Conservation (phyloP, 2,329 filamentous ascomycete species). For the Pezicula neosporulosa region DNA sequence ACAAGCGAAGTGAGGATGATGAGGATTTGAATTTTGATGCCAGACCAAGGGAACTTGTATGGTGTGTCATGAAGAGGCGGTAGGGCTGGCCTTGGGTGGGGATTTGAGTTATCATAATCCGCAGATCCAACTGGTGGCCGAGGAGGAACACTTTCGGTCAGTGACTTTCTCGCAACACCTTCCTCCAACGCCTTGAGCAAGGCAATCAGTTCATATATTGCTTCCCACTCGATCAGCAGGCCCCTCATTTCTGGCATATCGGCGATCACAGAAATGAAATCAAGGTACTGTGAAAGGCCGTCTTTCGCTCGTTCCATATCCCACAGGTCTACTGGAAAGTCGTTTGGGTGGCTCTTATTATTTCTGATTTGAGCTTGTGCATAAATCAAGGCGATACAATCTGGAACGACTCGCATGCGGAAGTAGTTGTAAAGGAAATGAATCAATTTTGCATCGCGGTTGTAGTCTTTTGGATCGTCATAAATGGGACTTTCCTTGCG, state of each 20-base stretch:
- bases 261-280: slow-evolving; percentile 86
- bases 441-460: slow-evolving; percentile 59
- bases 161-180: slow-evolving; percentile 78
- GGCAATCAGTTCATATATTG: slow-evolving; percentile 83
- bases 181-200: slow-evolving; percentile 84
- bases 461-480: slow-evolving; percentile 49
- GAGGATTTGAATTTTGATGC: slow-evolving; percentile 89
- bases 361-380: slow-evolving; percentile 86
- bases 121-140: slow-evolving; percentile 31
- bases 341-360: slow-evolving; percentile 70
- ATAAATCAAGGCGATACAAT: slow-evolving; percentile 91
- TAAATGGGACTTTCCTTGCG: slow-evolving; percentile 38
- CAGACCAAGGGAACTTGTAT: slow-evolving; percentile 61
- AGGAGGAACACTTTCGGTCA: slow-evolving; percentile 43
- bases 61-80: slow-evolving; percentile 59
- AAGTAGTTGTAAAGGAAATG: slow-evolving; percentile 94
- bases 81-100: slow-evolving; percentile 36
- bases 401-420: slow-evolving; percentile 86
- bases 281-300: slow-evolving; percentile 88
- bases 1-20: slow-evolving; percentile 86
- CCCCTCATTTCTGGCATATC: slow-evolving; percentile 81
- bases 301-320: slow-evolving; percentile 98
- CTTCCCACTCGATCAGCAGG: slow-evolving; percentile 88
- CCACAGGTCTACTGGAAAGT: slow-evolving; percentile 94
- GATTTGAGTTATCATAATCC: background rate